Base-by-base conservation (phyloP, 2,329 filamentous ascomycete species). In the Paraconiothyrium sp. region DNA sequence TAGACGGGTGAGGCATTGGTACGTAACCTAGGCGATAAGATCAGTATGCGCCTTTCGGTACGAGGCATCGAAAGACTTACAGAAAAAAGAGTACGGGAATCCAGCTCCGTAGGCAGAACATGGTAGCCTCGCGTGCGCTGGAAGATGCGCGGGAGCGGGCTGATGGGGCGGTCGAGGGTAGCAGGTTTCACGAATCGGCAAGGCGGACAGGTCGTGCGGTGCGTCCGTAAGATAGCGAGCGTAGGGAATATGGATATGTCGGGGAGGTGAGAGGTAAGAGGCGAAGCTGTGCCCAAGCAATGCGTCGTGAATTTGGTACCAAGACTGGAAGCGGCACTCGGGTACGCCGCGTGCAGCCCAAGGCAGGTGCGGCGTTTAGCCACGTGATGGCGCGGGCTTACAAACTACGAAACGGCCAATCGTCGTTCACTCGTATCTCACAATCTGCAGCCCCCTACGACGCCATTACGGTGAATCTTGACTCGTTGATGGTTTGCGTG, bases 41-140 rank as follows among this genome's bases (percentile, higher is more conserved):
- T 70, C 57, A 70, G 63, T 59, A 61, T 54, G 34, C 13, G 14
- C 13, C 13, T 14, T 20, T 14, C 8, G 20, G 58, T 32, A 27
- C 6, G 13, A 5, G 35, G 14, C 39, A 9, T 41, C 7, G 48
- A 39, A 32, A 6, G 11, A 62, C 81, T 71, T 80, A 89, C 88
- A 84, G 72, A 69, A 83, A 84, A 72, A 84, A 82, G 43, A 84
- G 80, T 16, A 83, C 77, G 4, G 81, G 81, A 66, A 83, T 79
- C 82, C 81, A 83, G 70, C 86, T 89, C 69, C 88, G 84, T 63
- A 91, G 81, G 78, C 88, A 90, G 76, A 90, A 90, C 88, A 90
- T 90, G 58, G 58, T 71, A 48, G 54, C 46, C 57, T 63, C 61
- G 57, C 54, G 61, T 51, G 52, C 48, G 54, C 54, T 50, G 35